Percentiles rank a stretch among this genome's conserved stretches.
Evolutionary conservation across 78 protist species (phyloP).

Genomic region (Dictyostelium firmibasis): DNA sequence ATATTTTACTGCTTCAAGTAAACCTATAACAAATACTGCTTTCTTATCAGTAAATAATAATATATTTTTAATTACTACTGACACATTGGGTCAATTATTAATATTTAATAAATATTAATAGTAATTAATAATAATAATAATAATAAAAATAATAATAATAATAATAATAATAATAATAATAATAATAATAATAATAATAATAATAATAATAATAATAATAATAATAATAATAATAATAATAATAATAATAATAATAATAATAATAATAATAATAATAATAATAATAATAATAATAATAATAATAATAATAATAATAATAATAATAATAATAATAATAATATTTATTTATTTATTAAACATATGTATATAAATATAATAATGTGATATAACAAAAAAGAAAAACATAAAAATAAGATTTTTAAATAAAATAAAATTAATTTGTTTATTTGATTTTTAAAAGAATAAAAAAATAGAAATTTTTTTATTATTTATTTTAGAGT

Average conservation of each 20-base stretch:
- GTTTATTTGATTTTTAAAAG: not conserved
- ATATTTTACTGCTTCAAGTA: conserved; percentile 36
- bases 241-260: no score
- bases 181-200: not conserved
- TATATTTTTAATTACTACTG: conserved; percentile 41
- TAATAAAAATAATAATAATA: not conserved
- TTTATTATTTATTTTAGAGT: no score
- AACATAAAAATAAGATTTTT: not conserved
- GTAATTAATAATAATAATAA: not conserved
- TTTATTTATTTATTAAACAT: no score
- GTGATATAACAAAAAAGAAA: not conserved
- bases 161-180: not conserved
- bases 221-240: not conserved
- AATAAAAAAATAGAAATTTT: no score
- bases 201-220: not conserved
- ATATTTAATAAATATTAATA: conserved; percentile 24
- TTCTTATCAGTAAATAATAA: not conserved
- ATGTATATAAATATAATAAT: not conserved
- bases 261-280: no score
- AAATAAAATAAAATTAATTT: not conserved
- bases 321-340: no score
- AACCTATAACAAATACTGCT: conserved; percentile 24
- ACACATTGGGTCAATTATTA: conserved; percentile 27
- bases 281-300: not conserved
- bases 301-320: no score